Percentiles rank a stretch among this genome's conserved stretches.
phyloP scores from a whole-genome alignment of 2,329 filamentous ascomycete species.

The Fusarium cyanostomum region DNA sequence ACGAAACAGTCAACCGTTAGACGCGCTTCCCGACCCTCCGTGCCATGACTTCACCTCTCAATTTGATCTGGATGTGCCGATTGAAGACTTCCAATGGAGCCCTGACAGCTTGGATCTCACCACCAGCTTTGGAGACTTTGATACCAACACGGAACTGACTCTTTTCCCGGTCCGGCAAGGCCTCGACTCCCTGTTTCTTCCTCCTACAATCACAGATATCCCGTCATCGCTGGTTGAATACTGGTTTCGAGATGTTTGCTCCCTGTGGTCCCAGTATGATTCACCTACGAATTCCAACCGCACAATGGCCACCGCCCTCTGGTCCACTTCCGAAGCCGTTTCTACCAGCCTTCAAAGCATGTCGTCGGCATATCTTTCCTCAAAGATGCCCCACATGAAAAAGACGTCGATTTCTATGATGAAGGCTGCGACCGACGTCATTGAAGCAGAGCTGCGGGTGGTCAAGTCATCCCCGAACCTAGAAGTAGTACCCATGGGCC shows the following conservation, averaged over 20 bases:
- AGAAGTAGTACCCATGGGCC: conserved; percentile 44
- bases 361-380: conserved; percentile 50
- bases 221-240: conserved; percentile 46
- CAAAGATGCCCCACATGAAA: conserved; percentile 47
- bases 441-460: conserved; percentile 46
- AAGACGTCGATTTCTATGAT: conserved; percentile 47
- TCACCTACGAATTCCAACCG: conserved; percentile 52
- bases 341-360: conserved; percentile 54
- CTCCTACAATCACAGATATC: conserved; percentile 19
- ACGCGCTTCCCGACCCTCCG: background rate
- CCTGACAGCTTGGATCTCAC: conserved; percentile 12
- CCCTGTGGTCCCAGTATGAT: conserved; percentile 54
- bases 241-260: conserved; percentile 53
- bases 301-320: conserved; percentile 48
- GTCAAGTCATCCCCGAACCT: conserved; percentile 30
- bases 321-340: conserved; percentile 51
- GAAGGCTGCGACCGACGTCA: conserved; percentile 46
- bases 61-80: conserved; percentile 3
- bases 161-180: conserved; percentile 12
- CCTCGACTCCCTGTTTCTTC: conserved; percentile 12
- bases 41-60: conserved; percentile 5
- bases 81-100: conserved; percentile 16
- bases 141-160: conserved; percentile 3
- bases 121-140: background rate
- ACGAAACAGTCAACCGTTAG: background rate